These are phyloP conservation scores for Melanomma pulvis-pyrius DNA, from an alignment of 495 filamentous ascomycete genomes.

Conservation along the genomic window DNA sequence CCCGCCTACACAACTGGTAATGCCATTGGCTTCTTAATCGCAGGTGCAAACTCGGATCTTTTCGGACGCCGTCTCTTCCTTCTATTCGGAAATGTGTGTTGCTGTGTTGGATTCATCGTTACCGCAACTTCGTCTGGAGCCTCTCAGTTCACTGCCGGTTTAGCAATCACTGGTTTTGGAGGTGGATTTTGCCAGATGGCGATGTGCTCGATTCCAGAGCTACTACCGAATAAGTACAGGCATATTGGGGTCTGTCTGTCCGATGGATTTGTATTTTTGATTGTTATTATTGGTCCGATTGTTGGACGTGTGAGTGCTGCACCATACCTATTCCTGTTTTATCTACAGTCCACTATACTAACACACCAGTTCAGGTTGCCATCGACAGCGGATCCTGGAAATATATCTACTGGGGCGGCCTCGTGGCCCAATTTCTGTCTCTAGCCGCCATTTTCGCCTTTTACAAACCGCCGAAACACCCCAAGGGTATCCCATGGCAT, in stretches of 20 bases:
- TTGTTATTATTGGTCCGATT: conserved; percentile 37
- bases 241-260: conserved; percentile 37
- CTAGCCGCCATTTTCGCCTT: conserved; percentile 25
- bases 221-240: conserved; percentile 37
- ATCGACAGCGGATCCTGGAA: conserved; percentile 35
- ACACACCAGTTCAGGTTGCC: conserved; percentile 20
- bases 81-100: conserved; percentile 32
- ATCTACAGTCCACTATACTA: not conserved
- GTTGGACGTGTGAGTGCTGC: conserved; percentile 26
- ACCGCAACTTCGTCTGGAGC: conserved; percentile 28
- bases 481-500: conserved; percentile 41
- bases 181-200: conserved; percentile 40
- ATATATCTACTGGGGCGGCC: conserved; percentile 38
- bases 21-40: conserved; percentile 37
- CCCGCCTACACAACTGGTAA: conserved; percentile 37
- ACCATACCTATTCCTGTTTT: not conserved
- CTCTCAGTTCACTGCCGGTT: conserved; percentile 37
- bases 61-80: conserved; percentile 40
- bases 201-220: conserved; percentile 36
- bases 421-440: conserved; percentile 36
- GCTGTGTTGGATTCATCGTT: conserved; percentile 39
- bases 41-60: conserved; percentile 40
- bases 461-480: conserved; percentile 43
- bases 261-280: conserved; percentile 35
- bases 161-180: conserved; percentile 42